These are phyloP conservation scores for Fusarium proliferatum DNA, from an alignment of 2,329 filamentous ascomycete genomes.

Conservation along the genomic window DNA sequence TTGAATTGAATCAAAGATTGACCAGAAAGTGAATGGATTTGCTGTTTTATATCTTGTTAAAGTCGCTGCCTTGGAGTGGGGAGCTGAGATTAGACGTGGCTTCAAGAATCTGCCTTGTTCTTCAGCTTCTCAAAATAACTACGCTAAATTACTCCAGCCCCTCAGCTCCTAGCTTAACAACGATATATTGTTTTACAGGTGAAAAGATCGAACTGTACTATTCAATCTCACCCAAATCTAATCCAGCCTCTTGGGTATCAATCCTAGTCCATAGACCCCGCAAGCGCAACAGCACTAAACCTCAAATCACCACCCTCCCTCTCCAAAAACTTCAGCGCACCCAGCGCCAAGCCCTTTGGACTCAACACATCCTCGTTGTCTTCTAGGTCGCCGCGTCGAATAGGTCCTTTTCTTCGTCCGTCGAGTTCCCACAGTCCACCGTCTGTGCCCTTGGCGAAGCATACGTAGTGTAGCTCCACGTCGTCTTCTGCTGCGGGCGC, in stretches of 20 bases:
- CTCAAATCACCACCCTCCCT: slow-evolving; percentile 66
- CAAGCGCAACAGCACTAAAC: slow-evolving; percentile 69
- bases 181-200: not conserved
- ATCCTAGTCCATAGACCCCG: slow-evolving; percentile 60
- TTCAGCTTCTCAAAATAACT: slow-evolving; percentile 1
- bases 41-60: slow-evolving; percentile 6
- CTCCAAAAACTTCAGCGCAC: slow-evolving; percentile 68
- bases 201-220: not conserved
- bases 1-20: not conserved
- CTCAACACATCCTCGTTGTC: slow-evolving; percentile 78
- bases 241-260: slow-evolving; percentile 26
- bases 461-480: slow-evolving; percentile 95
- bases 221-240: not conserved
- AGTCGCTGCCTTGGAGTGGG: slow-evolving; percentile 40
- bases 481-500: slow-evolving; percentile 83
- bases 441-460: slow-evolving; percentile 82
- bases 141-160: not conserved
- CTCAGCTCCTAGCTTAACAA: not conserved
- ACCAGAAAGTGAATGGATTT: rapidly evolving
- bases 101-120: slow-evolving; percentile 29
- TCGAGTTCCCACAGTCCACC: slow-evolving; percentile 72
- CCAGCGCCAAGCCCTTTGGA: slow-evolving; percentile 77
- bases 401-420: slow-evolving; percentile 67
- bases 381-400: slow-evolving; percentile 65
- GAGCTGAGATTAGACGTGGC: slow-evolving; percentile 38